Base-by-base conservation (phyloP, 23 red algal genomes). In the Chondrus crispus region DNA sequence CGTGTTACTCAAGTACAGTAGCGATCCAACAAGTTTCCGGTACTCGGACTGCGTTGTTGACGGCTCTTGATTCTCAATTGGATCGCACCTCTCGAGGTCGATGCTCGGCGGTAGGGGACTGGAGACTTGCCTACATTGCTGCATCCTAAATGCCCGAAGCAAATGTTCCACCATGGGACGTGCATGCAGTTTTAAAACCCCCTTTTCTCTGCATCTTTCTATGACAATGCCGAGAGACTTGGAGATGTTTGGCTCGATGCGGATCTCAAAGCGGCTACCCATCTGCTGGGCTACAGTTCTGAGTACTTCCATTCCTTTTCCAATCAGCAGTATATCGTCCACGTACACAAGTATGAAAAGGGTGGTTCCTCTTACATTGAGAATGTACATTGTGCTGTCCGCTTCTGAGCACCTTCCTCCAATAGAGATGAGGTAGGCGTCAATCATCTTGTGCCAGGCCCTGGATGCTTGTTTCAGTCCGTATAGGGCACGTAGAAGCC, bases 401-500 rank as follows among this genome's bases (percentile, higher is more conserved):
- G 37, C 6, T 40, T 24, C 44, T 76, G 30, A n/a, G n/a, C n/a
- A n/a, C 19, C 19, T 24, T 7, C 33, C 33, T 43, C 24, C 71
- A 4, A 76, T 46, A 26, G 37, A 48, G 7, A 22, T 40, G 28
- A 76, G 39, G 71, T 76, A 26, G 28, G 37, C 39, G 43, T 22
- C 33, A n/a, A 76, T 28, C 44, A 7, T 43, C 44, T 48, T 76
- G 71, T 76, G 71, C 71, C 71, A 76, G 24, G 71, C 71, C 24
- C 33, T 26, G 71, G 33, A 38, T 48, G 71, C 71, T 76, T 76
- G 71, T 38, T 76, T 76, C 43, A 76, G 43, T 43, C 71, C 71
- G 44, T 76, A 76, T 8, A 76, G 37, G 19, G 71, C 71, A n/a
- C 39, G 33, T 46, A 42, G 28, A n/a, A 76, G 39, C 71, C 43